These are phyloP conservation scores for Cordyceps farinosa DNA, from an alignment of 2,329 filamentous ascomycete genomes.

Conservation along the genomic window DNA sequence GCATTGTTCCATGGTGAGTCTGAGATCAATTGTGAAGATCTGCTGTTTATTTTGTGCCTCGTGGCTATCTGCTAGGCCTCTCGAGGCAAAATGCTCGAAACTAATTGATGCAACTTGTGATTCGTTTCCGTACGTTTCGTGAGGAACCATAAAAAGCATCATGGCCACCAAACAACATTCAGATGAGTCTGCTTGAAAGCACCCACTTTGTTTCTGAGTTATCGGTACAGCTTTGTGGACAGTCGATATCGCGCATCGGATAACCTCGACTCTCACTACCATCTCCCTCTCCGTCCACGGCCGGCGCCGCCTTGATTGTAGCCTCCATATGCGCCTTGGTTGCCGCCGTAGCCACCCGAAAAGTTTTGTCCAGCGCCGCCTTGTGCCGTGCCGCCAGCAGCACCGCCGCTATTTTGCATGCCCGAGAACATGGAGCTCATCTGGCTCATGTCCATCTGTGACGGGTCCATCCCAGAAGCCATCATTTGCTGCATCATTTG, in stretches of 20 bases:
- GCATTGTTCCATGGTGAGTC: not conserved
- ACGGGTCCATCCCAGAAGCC: conserved; percentile 60
- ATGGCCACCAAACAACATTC: no score
- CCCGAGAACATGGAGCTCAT: conserved; percentile 59
- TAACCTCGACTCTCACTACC: conserved; percentile 20
- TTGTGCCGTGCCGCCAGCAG: conserved; percentile 36
- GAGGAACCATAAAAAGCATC: not conserved
- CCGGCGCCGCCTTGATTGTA: conserved; percentile 40
- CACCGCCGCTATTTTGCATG: conserved; percentile 48
- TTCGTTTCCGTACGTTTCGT: not conserved
- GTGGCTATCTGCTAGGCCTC: no score
- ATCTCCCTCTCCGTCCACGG: conserved; percentile 30
- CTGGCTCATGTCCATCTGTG: conserved; percentile 59
- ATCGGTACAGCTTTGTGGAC: not conserved
- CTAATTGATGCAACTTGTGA: no score
- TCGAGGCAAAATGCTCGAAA: no score
- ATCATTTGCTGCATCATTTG: conserved; percentile 70
- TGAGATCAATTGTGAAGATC: no score
- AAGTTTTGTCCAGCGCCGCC: conserved; percentile 51
- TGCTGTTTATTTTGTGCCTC: no score
- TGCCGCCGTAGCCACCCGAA: conserved; percentile 49
- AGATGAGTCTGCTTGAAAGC: not conserved
- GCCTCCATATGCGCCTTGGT: conserved; percentile 49
- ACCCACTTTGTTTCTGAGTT: not conserved
- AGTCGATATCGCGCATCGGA: not conserved